Conservation (phyloP, 2,329 filamentous ascomycete genomes). For the Pyrenophora tritici-repentis region DNA sequence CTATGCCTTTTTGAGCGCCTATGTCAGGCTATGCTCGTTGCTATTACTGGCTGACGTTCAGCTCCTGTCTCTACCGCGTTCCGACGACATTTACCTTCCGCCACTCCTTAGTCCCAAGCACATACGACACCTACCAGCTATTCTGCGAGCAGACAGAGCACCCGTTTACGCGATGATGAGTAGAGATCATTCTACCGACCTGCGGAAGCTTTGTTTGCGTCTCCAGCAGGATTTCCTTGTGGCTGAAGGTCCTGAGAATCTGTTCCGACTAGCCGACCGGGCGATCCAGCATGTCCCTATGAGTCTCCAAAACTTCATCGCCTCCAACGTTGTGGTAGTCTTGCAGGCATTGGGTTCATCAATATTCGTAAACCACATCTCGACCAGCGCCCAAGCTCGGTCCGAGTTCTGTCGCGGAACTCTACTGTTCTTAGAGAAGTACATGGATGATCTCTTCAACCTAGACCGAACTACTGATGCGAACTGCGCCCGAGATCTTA, state of each 20-base stretch:
- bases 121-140: conserved; percentile 28
- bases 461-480: conserved; percentile 36
- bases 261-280: conserved; percentile 30
- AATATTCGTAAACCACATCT: conserved; percentile 18
- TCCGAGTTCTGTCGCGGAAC: conserved; percentile 26
- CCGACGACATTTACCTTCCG: conserved; percentile 22
- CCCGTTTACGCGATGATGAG: conserved; percentile 33
- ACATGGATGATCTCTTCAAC: conserved; percentile 35
- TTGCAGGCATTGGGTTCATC: conserved; percentile 32
- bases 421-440: conserved; percentile 35
- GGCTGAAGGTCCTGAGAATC: conserved; percentile 31
- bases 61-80: conserved; percentile 22
- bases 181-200: conserved; percentile 35
- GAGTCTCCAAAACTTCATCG: conserved; percentile 23
- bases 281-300: conserved; percentile 27
- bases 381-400: conserved; percentile 17
- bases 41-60: conserved; percentile 34
- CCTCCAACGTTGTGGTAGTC: conserved; percentile 22
- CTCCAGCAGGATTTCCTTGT: conserved; percentile 34
- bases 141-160: conserved; percentile 32
- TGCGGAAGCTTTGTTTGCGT: conserved; percentile 21
- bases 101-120: conserved; percentile 38
- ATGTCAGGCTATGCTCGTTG: conserved; percentile 33
- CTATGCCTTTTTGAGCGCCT: conserved; percentile 34
- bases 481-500: conserved; percentile 30